Conservation (phyloP, 2,329 filamentous ascomycete species). For the Alternaria arbusti region DNA sequence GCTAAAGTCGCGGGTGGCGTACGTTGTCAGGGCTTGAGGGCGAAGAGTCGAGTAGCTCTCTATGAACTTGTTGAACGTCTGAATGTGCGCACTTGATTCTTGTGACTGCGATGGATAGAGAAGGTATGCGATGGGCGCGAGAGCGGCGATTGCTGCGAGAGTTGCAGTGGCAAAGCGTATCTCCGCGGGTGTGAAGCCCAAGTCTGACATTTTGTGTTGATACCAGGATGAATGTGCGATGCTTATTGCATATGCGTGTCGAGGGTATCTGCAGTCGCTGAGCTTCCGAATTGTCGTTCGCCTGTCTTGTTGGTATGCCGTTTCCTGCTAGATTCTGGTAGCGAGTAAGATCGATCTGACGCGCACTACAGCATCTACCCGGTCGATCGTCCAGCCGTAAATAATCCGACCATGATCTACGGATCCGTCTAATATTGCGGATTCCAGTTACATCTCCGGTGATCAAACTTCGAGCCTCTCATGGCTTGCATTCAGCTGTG, state of each 20-base stretch:
- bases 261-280: background rate
- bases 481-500: background rate
- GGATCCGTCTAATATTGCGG: background rate
- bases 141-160: slow-evolving; percentile 22
- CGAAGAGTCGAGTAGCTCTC: slow-evolving; percentile 52
- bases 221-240: background rate
- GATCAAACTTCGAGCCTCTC: background rate
- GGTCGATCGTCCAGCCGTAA: slow-evolving; percentile 1
- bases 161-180: slow-evolving; percentile 25
- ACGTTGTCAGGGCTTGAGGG: slow-evolving; percentile 46
- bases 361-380: slow-evolving; percentile 1
- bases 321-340: background rate
- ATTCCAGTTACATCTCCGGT: background rate
- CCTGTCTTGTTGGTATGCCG: background rate
- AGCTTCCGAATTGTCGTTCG: background rate
- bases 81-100: slow-evolving; percentile 27
- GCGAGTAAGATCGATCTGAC: background rate
- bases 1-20: slow-evolving; percentile 47
- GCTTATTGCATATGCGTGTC: background rate
- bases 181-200: slow-evolving; percentile 21
- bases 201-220: slow-evolving; percentile 17
- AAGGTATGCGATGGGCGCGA: slow-evolving; percentile 23
- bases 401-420: slow-evolving; percentile 1
- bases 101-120: slow-evolving; percentile 16
- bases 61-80: slow-evolving; percentile 43